A percentile compares a stretch with the other conserved stretches of the same genome.
phyloP scores from a whole-genome alignment of 352 stramenopile genomes.

The Globisporangium spinosum region DNA sequence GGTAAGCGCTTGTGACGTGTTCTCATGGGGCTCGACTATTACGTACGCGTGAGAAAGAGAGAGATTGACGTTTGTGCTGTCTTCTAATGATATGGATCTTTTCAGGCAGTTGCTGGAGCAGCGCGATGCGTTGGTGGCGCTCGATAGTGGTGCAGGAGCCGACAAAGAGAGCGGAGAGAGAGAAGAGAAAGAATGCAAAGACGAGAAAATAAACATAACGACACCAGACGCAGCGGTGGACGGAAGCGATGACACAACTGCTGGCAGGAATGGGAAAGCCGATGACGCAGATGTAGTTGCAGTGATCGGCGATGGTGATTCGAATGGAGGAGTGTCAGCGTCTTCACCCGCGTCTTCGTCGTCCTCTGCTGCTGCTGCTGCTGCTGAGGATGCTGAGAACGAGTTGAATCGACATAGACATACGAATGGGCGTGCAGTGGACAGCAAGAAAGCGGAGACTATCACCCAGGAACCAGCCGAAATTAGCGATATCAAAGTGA shows the following conservation, averaged over 20 bases:
- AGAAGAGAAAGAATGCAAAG: conserved; percentile 5
- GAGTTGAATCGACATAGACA: conserved; percentile 1
- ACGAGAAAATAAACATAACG: conserved; percentile 1
- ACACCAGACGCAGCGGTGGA: neutral
- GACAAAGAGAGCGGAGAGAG: conserved; percentile 14
- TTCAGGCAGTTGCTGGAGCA: conserved; percentile 62
- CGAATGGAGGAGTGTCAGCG: neutral
- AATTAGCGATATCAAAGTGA: neutral
- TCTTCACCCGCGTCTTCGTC: neutral
- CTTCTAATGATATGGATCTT: neutral
- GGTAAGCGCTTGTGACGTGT: conserved; percentile 30
- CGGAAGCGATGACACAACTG: neutral
- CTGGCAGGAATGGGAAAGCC: conserved; percentile 3
- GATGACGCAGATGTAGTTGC: neutral
- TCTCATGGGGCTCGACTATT: neutral
- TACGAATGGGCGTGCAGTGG: conserved; percentile 6
- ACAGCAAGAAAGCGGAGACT: neutral
- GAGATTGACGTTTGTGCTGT: neutral
- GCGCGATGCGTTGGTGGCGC: conserved; percentile 33
- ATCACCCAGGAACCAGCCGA: neutral
- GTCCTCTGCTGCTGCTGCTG: neutral
- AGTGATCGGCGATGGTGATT: neutral
- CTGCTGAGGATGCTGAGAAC: neutral
- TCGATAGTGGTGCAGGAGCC: conserved; percentile 26
- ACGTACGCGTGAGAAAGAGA: conserved; percentile 1